Base-by-base conservation (phyloP, 306 rosid genomes). In the Corylus americana region DNA sequence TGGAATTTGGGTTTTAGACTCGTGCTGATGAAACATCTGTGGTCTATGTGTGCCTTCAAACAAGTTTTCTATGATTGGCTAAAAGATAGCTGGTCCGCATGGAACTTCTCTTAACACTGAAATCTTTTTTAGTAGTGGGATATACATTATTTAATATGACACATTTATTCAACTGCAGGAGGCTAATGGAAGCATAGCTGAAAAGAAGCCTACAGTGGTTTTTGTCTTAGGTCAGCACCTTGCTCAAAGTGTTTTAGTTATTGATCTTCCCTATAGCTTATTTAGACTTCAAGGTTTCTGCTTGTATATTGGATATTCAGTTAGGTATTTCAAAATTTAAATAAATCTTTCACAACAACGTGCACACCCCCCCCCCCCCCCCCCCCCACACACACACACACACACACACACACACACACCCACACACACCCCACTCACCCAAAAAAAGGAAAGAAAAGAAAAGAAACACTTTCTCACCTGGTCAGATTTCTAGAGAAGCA, bases 181-280 rank as follows among this genome's bases (percentile, higher is more conserved):
- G 84, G 81, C 80, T 74, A 84, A 81, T 79, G 85, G 90, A 83
- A 83, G 88, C 81, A 37, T 88, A 72, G 83, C 77, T 50, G 89
- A 79, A 77, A 89, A 88, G 90, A 95, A 90, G 5, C 94, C 93
- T 57, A 91, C 96, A 11, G 91, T 96, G 80, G 91, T 96, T 80
- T 96, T 96, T 89, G 99, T 96, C 70, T 87, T 96, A 89, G 99
- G 99, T 95, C 80, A 88, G 92, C 80, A 45, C 47, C 67, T 76
- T 68, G 53, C 73, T 64, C 17, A 7, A 64, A 77, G 44, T 57
- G 59, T 74, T 51, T 20, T 74, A 51, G 35, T 81, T 55, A 75
- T 69, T 39, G 16, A 59, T 79, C 67, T 75, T 66, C 74, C 50
- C 25, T 68, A 42, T 25, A 42, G 9, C 39, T 42, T 18, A 8